These are phyloP conservation scores for Lentinus brumalis DNA, from an alignment of 768 basidiomycete genomes.

Conservation along the genomic window DNA sequence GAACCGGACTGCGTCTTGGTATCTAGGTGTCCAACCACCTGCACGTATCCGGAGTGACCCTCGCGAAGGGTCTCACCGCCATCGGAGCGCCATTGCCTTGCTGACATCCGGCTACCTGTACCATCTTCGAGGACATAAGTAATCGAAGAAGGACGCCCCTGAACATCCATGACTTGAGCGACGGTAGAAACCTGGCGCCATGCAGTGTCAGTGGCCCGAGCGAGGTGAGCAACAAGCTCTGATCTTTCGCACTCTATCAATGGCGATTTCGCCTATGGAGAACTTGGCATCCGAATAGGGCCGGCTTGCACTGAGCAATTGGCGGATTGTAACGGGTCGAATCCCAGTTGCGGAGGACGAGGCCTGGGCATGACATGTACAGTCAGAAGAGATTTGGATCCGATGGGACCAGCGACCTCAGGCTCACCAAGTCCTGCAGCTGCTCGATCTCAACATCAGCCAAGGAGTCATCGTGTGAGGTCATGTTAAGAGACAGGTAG, in stretches of 20 bases:
- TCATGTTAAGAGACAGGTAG: neutral
- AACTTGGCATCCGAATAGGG: slow-evolving; percentile 45
- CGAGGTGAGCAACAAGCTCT: slow-evolving; percentile 7
- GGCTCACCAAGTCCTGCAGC: neutral
- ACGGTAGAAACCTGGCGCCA: slow-evolving; percentile 50
- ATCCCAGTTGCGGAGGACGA: neutral
- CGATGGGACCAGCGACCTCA: neutral
- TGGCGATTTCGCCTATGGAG: slow-evolving; percentile 46
- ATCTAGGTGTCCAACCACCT: slow-evolving; percentile 15
- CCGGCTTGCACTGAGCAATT: slow-evolving; percentile 47
- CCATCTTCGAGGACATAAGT: slow-evolving; percentile 38
- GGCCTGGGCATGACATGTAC: neutral
- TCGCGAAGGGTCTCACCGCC: neutral
- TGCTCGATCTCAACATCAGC: neutral
- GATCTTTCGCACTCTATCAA: slow-evolving; percentile 35
- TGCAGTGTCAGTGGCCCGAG: slow-evolving; percentile 31
- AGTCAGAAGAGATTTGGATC: neutral
- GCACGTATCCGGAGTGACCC: slow-evolving; percentile 10
- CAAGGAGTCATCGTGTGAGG: neutral
- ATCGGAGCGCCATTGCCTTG: slow-evolving; percentile 14
- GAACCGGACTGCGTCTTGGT: neutral
- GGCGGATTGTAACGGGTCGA: slow-evolving; percentile 60
- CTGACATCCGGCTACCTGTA: slow-evolving; percentile 25
- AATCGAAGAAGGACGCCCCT: slow-evolving; percentile 1
- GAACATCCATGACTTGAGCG: slow-evolving; percentile 39